These are phyloP conservation scores for Dioscorea dumetorum DNA, from an alignment of 106 monocot species.

Conservation along the genomic window DNA sequence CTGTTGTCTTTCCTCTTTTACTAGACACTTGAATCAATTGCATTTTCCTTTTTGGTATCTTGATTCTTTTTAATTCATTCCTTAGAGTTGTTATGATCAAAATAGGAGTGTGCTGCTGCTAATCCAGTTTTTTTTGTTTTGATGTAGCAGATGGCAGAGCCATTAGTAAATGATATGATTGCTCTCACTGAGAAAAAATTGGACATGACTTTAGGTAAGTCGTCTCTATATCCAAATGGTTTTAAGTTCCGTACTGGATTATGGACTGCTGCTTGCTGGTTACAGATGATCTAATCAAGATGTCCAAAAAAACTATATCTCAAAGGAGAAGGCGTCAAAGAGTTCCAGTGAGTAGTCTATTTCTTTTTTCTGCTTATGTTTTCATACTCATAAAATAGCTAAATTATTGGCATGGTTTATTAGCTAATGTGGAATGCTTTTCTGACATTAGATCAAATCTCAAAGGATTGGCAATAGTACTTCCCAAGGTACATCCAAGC, in stretches of 20 bases:
- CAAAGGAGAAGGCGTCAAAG: slow-evolving; percentile 52
- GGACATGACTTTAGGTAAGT: slow-evolving; percentile 71
- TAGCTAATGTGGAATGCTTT: too few species aligned
- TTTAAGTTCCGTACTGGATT: neutral
- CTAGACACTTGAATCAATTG: too few species aligned
- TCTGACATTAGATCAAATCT: slow-evolving; percentile 43
- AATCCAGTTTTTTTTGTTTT: too few species aligned
- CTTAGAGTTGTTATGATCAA: too few species aligned
- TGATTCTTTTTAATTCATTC: too few species aligned
- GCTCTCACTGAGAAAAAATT: slow-evolving; percentile 68
- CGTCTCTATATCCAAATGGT: neutral
- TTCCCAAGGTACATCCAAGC: slow-evolving; percentile 37
- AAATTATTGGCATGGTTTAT: too few species aligned
- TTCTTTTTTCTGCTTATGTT: too few species aligned
- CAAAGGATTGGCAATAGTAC: slow-evolving; percentile 41
- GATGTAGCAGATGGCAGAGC: slow-evolving; percentile 38
- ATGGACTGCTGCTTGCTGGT: neutral
- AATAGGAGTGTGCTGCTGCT: too few species aligned
- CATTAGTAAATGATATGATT: slow-evolving; percentile 35
- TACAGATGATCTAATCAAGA: slow-evolving; percentile 92
- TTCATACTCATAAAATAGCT: neutral
- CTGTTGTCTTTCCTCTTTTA: too few species aligned
- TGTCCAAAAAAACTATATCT: slow-evolving; percentile 60
- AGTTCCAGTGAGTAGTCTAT: slow-evolving; percentile 35
- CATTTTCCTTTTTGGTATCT: too few species aligned